Percentiles rank a stretch among this genome's conserved stretches.
Evolutionary conservation across 169 alveolate species (phyloP).

Genomic region (Eimeria acervulina): DNA sequence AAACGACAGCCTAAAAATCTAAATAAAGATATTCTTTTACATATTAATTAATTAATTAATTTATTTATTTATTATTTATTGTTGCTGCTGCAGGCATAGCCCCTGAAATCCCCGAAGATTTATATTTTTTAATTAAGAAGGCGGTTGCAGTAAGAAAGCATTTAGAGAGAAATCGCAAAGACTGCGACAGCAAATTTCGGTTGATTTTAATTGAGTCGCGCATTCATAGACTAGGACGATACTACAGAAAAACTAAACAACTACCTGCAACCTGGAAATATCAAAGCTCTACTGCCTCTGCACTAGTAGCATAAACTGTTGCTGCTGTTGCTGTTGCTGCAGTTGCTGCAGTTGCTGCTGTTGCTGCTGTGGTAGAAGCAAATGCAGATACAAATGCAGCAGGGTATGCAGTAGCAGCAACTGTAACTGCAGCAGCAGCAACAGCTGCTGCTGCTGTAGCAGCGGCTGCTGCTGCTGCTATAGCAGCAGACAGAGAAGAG

Average conservation of each 20-base stretch:
- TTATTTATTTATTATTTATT: not conserved
- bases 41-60: not conserved
- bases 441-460: not conserved
- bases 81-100: slow-evolving; percentile 96
- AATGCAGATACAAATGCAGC: not conserved
- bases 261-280: slow-evolving; percentile 99
- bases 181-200: slow-evolving; percentile 98
- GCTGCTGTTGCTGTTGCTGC: no score
- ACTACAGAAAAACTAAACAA: slow-evolving; percentile 97
- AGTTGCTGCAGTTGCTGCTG: no score
- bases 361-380: not conserved
- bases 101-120: slow-evolving; percentile 99
- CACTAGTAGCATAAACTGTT: slow-evolving; percentile 82
- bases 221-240: slow-evolving; percentile 99
- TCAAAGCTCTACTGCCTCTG: slow-evolving; percentile 78
- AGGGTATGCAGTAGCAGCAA: not conserved
- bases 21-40: no score
- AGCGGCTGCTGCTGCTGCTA: not conserved
- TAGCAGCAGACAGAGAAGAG: not conserved
- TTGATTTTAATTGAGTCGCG: slow-evolving; percentile 98
- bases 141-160: slow-evolving; percentile 99
- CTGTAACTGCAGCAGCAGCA: slow-evolving; percentile 5
- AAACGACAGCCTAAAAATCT: no score
- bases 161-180: slow-evolving; percentile 98
- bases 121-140: slow-evolving; percentile 98